Evolutionary conservation across 2,329 filamentous ascomycete genomes (phyloP), one percentile per base, ranked within the genome.

Genomic region (Aureobasidium zeae): DNA sequence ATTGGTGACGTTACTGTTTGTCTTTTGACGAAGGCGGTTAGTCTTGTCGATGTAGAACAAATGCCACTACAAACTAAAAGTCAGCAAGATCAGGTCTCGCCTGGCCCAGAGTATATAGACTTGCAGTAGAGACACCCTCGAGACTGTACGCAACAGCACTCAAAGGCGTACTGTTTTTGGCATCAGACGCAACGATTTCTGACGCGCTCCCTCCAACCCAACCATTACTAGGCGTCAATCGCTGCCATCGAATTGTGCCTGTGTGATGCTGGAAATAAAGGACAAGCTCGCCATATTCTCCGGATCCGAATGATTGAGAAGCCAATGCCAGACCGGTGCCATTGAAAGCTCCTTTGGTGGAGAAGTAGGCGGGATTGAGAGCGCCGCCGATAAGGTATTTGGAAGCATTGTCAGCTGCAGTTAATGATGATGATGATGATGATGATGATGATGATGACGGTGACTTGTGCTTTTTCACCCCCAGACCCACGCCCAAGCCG

Each of bases 241-340:
- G 62, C 49, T 64, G 57, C 24, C 51, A 67, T 15, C 67, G 53
- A 28, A 70, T 63, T 5, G 65, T 55, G 11, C 67, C 67, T 5
- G 57, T 58, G 19, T 62, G 57, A 48, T 70, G 64, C 47, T 70
- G 67, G 48, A 65, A 69, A 52, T 68, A 69, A 29, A 69, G 53
- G 2, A 63, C 63, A 5, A 68, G 60, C 10, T 57, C 57, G 3
- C 63, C 63, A 24, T 61, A 37, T 15, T 46, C 35, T 16, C 21
- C 36, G 3, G 28, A 31, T 12, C 34, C 46, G 53, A 65, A 67
- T 0, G 63, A 67, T 31, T 67, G 63, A 5, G 62, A 62, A 13
- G 67, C 66, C 8, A 69, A 46, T 1, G 66, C 67, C 28, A 70
- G 64, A 9, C 67, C 67, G 11, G 63, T 64, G n/a, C 67, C 67